phyloP scores from a whole-genome alignment of 495 filamentous ascomycete genomes.

The Tuber brumale region DNA sequence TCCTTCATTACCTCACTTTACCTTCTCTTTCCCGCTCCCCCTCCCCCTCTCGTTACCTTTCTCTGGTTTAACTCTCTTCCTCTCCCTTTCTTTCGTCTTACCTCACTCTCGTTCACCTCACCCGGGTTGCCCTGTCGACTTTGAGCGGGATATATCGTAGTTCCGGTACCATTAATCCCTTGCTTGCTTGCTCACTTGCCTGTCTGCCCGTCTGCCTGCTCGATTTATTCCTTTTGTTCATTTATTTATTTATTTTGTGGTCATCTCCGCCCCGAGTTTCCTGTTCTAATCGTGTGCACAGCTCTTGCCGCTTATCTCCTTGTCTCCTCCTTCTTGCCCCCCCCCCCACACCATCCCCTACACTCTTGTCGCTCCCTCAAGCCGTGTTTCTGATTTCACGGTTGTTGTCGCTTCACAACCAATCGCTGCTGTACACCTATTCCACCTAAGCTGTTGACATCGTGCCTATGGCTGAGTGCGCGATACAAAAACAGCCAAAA shows the following conservation, averaged over 20 bases:
- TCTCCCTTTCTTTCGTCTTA: slow-evolving; percentile 1
- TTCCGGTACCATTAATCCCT: neutral
- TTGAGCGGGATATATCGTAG: slow-evolving; percentile 1
- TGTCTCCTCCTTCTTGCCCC: neutral
- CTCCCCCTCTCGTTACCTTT: neutral
- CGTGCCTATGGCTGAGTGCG: slow-evolving; percentile 29
- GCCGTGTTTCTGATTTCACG: slow-evolving; percentile 4
- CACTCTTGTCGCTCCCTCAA: neutral
- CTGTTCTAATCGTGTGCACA: slow-evolving; percentile 2
- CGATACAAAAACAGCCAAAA: slow-evolving; percentile 20
- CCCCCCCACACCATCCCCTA: neutral
- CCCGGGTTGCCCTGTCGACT: neutral
- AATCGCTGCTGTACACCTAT: slow-evolving; percentile 32
- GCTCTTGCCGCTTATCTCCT: slow-evolving; percentile 2
- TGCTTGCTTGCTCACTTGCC: neutral
- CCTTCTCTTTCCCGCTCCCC: neutral
- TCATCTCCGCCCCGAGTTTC: neutral
- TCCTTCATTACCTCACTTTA: neutral
- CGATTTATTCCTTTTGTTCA: neutral
- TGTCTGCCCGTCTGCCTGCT: neutral
- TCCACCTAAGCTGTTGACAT: slow-evolving; percentile 21
- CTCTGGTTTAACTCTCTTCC: slow-evolving; percentile 5
- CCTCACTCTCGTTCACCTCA: neutral
- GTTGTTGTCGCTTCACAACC: slow-evolving; percentile 20
- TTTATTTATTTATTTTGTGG: neutral